Evolutionary conservation across 257 asterid genomes (phyloP).

Genomic region (Solanum bulbocastanum): DNA sequence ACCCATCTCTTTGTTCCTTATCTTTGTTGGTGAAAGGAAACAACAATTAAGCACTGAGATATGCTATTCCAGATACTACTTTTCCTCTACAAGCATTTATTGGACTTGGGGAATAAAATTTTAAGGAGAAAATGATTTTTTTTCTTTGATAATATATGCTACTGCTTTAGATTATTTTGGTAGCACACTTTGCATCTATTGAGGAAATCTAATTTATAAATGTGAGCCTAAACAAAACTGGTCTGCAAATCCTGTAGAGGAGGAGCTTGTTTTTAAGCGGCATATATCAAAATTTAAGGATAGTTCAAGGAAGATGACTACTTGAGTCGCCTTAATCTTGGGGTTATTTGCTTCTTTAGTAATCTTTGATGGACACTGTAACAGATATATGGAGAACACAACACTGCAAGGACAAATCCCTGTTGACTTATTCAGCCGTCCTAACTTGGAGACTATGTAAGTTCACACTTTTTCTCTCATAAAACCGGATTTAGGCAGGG

Average conservation of each 20-base stretch:
- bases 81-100: neutral
- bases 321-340: neutral
- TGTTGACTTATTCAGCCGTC: slow-evolving; percentile 34
- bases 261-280: neutral
- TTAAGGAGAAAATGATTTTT: neutral
- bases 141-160: neutral
- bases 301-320: neutral
- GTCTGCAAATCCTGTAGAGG: neutral
- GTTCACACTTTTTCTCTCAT: slow-evolving; percentile 6
- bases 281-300: neutral
- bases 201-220: neutral
- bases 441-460: slow-evolving; percentile 68
- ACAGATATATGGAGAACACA: slow-evolving; percentile 63
- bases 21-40: neutral
- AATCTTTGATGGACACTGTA: slow-evolving; percentile 1
- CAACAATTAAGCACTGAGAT: neutral
- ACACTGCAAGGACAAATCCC: slow-evolving; percentile 56
- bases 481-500: neutral
- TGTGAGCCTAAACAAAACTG: neutral
- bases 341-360: neutral
- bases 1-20: neutral
- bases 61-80: neutral
- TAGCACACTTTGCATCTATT: neutral
- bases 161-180: neutral
- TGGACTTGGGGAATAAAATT: neutral